These are phyloP conservation scores for Alternaria ventricosa DNA, from an alignment of 2,329 filamentous ascomycete species.

Conservation along the genomic window DNA sequence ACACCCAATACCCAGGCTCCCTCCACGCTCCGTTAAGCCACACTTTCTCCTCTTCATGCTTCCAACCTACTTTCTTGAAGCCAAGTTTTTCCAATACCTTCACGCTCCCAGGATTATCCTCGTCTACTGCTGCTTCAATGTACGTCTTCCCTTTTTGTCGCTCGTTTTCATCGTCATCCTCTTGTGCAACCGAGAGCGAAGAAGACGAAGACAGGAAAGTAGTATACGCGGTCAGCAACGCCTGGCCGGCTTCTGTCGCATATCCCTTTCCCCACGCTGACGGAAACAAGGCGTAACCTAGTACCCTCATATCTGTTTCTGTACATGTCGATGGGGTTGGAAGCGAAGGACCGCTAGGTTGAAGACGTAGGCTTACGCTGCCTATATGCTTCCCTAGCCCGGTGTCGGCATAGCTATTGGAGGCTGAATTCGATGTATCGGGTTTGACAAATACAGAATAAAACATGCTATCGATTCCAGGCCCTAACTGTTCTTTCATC, in stretches of 20 bases:
- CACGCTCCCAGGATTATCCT: conserved; percentile 28
- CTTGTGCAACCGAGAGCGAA: not conserved
- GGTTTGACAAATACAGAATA: conserved; percentile 24
- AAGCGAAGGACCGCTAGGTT: conserved; percentile 7
- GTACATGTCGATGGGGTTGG: not conserved
- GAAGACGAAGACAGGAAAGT: not conserved
- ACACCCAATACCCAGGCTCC: conserved; percentile 28
- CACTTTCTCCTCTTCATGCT: conserved; percentile 21
- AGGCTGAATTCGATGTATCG: not conserved
- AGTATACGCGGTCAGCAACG: conserved; percentile 23
- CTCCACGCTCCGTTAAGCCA: conserved; percentile 37
- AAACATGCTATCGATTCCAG: conserved; percentile 14
- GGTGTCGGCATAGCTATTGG: not conserved
- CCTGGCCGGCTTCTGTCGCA: conserved; percentile 33
- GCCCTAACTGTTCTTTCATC: conserved; percentile 21
- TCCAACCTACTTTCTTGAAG: conserved; percentile 32
- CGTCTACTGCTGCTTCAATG: conserved; percentile 31
- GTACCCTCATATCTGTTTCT: conserved; percentile 14
- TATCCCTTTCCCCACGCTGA: conserved; percentile 34
- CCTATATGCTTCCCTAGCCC: conserved; percentile 16
- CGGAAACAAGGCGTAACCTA: conserved; percentile 35
- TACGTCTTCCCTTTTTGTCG: conserved; percentile 19
- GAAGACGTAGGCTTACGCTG: conserved; percentile 19
- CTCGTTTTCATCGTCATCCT: not conserved
- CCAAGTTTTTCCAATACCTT: conserved; percentile 34